Percentiles rank a stretch among this genome's conserved stretches.
phyloP scores from a whole-genome alignment of 2,329 filamentous ascomycete genomes.

The Stagonosporopsis rhizophila region DNA sequence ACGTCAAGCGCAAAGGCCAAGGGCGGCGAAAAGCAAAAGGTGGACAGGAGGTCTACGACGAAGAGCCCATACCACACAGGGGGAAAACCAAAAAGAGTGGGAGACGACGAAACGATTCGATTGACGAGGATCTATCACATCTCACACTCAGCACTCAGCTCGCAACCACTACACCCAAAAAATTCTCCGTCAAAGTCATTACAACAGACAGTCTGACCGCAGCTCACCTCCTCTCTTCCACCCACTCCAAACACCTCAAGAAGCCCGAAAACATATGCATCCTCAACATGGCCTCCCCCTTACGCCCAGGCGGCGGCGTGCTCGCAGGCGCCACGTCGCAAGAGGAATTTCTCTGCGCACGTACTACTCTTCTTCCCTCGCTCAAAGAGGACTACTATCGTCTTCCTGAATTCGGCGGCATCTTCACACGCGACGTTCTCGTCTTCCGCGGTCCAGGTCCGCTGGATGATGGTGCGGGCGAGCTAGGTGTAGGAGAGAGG shows the following conservation, averaged over 20 bases:
- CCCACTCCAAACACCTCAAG: conserved; percentile 15
- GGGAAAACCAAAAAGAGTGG: conserved; percentile 13
- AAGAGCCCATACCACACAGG: not conserved
- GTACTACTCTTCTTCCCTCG: conserved; percentile 66
- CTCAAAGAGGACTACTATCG: conserved; percentile 66
- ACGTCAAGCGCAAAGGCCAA: conserved; percentile 46
- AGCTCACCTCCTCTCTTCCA: conserved; percentile 51
- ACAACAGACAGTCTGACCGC: conserved; percentile 63
- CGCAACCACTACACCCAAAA: not conserved
- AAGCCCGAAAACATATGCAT: conserved; percentile 57
- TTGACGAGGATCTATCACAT: conserved; percentile 21
- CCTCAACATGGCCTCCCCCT: conserved; percentile 70
- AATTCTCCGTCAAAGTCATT: conserved; percentile 53
- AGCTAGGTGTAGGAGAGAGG: conserved; percentile 56
- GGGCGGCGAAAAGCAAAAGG: conserved; percentile 38
- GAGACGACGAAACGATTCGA: conserved; percentile 19
- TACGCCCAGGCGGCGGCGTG: conserved; percentile 67
- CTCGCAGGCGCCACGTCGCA: conserved; percentile 66
- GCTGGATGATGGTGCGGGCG: conserved; percentile 45
- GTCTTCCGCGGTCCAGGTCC: conserved; percentile 58
- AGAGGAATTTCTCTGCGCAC: conserved; percentile 68
- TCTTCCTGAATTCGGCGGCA: conserved; percentile 63
- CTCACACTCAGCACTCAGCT: conserved; percentile 16
- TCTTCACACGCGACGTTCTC: conserved; percentile 66
- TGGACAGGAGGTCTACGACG: not conserved